Evolutionary conservation across 176 grass and related monocot species (phyloP), one percentile per base, ranked within the genome.

Genomic region (Ensete glaucum): DNA sequence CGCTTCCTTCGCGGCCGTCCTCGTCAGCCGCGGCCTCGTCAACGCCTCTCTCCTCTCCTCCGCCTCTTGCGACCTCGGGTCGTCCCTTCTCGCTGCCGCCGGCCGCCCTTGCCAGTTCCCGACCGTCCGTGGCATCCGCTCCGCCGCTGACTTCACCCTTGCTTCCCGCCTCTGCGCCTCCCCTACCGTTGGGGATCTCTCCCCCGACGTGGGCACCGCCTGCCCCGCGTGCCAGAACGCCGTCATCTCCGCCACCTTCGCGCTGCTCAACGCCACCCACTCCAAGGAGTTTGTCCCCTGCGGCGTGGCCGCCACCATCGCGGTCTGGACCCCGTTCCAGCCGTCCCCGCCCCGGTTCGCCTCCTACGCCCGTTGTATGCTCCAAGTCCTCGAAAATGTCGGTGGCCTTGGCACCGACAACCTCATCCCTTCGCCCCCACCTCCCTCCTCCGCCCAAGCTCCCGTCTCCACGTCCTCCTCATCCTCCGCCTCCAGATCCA

Each of bases 231-330:
- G 90, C 72, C 90, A 88, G 70, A 86, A 0, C 58, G 85, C 87
- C 0, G 77, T 87, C 52, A 85, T 87, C 26, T 16, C 64, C 1
- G 52, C 82, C 21, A 85, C 87, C 50, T 87, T 85, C 58, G 65
- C 76, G 20, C 78, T 93, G 57, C 80, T 89, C 9, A 25, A 66
- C 17, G 50, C 25, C 26, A 67, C 80, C n/a, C 54, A 63, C 23
- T 87, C 81, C 74, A 89, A 87, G 77, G 87, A 93, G 78, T 89
- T 87, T 23, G 90, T 93, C 22, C 84, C 90, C 0, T 89, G 90
- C n/a, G 87, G 90, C 8, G 83, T 93, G 84, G 90, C 90, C 0
- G 58, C 77, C 17, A 93, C 90, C 1, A 34, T 93, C 10, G 87
- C 57, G 48, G 24, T 87, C 75, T 93, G 90, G 90, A 85, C 87